Evolutionary conservation across 2,329 filamentous ascomycete species (phyloP), one percentile per base, ranked within the genome.

Genomic region (Tympanopsis confertula): DNA sequence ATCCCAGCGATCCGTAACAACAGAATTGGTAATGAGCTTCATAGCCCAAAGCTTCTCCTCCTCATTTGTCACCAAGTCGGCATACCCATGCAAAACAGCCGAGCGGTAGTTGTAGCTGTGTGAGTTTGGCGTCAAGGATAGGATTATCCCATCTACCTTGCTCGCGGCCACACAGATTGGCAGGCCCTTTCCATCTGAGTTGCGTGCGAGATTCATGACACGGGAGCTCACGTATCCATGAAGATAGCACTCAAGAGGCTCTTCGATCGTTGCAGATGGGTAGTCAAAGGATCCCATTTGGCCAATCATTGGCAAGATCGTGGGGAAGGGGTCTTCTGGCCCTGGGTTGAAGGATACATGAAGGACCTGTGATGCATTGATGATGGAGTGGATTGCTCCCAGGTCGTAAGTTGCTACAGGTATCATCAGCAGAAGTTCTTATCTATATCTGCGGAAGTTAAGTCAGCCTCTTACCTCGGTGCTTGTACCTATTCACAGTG

Each of bases 51-150:
- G 53, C 52, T 84, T 84, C 62, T 94, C 86, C 3, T 68, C 71
- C 0, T 60, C 55, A 42, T 82, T 74, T 2, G 74, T 71, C 5
- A 94, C 82, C 2, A 81, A 57, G 5, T 59, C 65, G 1, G 81
- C 86, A 53, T 78, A 73, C 1, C 86, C 87, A 50, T 89, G 86
- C 12, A 91, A 66, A 5, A 86, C 65, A 10, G 82, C 83, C 28
- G 79, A 86, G 44, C 85, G 83, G 62, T 91, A 94, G 65, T 93
- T 89, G 65, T 86, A 88, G 61, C 74, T 84, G 64, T 93, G 85
- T 41, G 73, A 74, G 62, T 85, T 83, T 12, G 86, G 82, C 0
- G 86, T 86, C 13, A 93, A 69, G 15, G 82, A 73, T 20, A 94
- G 73, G 5, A 94, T 78, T 38, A 91, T 65, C 28, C 86, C 86